Percentiles rank a stretch among this genome's conserved stretches.
Conservation (phyloP, 164 flowering plant species). For the Macadamia tetraphylla region DNA sequence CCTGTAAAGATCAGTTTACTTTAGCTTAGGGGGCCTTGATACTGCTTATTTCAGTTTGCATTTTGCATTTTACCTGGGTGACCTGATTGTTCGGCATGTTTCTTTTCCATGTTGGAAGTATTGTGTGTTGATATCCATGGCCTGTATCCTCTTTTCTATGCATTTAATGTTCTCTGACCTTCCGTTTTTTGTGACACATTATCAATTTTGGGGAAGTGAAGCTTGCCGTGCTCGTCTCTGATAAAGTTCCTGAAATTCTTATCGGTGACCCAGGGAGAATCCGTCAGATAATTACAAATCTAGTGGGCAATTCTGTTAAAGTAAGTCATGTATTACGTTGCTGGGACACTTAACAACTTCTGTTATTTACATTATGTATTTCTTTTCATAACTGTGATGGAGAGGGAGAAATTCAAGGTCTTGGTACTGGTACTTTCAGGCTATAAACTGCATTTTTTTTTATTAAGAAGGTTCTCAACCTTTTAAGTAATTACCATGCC, state of each 20-base stretch:
- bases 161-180: background rate
- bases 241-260: constrained; percentile 75
- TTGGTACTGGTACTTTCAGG: background rate
- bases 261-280: constrained; percentile 96
- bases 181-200: constrained; percentile 12
- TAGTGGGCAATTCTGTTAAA: constrained; percentile 90
- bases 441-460: background rate
- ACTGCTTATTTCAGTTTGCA: background rate
- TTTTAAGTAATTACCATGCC: too few relatives aligned
- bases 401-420: background rate
- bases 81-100: background rate
- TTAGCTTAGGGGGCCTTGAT: background rate
- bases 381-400: background rate
- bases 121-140: constrained; percentile 5
- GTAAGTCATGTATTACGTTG: constrained; percentile 35
- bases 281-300: constrained; percentile 85
- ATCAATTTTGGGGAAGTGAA: constrained; percentile 32
- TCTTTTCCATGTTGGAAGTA: constrained; percentile 3
- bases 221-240: constrained; percentile 87
- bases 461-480: too few relatives aligned
- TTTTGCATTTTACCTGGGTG: background rate
- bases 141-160: constrained; percentile 1
- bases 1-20: background rate
- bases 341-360: background rate
- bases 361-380: background rate